Evolutionary conservation across 2,329 filamentous ascomycete genomes (phyloP).

Genomic region (Sporothrix brasiliensis): DNA sequence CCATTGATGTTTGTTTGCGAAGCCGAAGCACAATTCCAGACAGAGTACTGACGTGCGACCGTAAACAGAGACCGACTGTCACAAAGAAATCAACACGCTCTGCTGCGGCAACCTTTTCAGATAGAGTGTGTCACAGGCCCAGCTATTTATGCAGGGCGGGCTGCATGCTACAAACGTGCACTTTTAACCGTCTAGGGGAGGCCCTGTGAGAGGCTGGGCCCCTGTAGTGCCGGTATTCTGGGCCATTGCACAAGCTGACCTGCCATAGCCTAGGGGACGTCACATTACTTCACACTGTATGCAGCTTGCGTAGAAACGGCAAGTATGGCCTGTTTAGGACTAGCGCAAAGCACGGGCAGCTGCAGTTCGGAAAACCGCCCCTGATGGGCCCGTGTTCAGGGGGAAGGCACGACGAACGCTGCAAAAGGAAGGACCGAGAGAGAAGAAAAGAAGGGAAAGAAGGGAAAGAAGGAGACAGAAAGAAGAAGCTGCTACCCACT

Average conservation of each 20-base stretch:
- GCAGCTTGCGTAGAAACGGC: constrained; percentile 23
- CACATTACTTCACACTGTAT: constrained; percentile 19
- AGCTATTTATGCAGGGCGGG: constrained; percentile 23
- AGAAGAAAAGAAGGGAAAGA: not conserved
- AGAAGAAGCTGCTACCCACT: not conserved
- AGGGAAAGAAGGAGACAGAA: constrained; percentile 1
- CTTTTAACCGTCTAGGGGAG: constrained; percentile 10
- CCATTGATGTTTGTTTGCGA: not conserved
- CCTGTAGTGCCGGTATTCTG: too few relatives aligned
- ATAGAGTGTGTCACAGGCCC: constrained; percentile 24
- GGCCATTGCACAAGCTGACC: not conserved
- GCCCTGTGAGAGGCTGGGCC: not conserved
- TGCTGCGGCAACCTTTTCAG: constrained; percentile 17
- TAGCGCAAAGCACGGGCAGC: constrained; percentile 24
- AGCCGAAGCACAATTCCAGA: constrained; percentile 1
- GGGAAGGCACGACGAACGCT: not conserved
- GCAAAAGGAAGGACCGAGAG: not conserved
- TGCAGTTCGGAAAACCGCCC: constrained; percentile 17
- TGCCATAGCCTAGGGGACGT: too few relatives aligned
- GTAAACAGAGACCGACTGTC: not conserved
- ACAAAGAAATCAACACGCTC: not conserved
- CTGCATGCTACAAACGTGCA: constrained; percentile 23
- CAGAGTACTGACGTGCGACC: too few relatives aligned
- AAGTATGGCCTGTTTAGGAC: constrained; percentile 24
- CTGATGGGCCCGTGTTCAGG: constrained; percentile 25